Conservation (phyloP, 129 eudicot genomes). For the Arctium lappa region DNA sequence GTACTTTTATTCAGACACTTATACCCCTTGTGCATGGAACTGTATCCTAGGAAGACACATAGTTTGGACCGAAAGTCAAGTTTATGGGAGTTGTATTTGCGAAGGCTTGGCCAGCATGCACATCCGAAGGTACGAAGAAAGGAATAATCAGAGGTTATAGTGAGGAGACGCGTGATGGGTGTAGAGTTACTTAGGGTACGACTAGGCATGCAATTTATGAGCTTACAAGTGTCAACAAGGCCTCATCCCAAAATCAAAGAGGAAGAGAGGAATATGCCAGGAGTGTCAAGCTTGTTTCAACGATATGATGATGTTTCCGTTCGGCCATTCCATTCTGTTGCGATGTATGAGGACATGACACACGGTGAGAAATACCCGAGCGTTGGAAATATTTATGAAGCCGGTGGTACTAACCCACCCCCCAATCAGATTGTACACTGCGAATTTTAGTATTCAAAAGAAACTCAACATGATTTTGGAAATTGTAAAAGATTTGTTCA, state of each 20-base stretch:
- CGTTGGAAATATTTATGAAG: not conserved
- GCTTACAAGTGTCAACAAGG: not conserved
- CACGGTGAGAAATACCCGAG: not conserved
- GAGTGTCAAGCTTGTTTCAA: not conserved
- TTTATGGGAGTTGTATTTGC: not conserved
- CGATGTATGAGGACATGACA: not conserved
- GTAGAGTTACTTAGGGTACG: too few relatives aligned
- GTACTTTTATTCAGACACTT: not conserved
- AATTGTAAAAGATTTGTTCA: not conserved
- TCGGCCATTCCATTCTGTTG: not conserved
- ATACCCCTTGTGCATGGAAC: not conserved
- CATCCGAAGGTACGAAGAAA: too few relatives aligned
- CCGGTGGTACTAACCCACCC: not conserved
- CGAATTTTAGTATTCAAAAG: not conserved
- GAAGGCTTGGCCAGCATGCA: not conserved
- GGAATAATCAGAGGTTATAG: too few relatives aligned
- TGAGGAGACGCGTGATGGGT: too few relatives aligned
- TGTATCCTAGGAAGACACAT: conserved; percentile 4
- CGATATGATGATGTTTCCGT: not conserved
- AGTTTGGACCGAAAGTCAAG: not conserved
- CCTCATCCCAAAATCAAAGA: not conserved
- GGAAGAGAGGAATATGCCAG: not conserved
- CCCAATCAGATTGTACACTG: not conserved
- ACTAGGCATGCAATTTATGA: not conserved
- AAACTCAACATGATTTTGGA: too few relatives aligned